Evolutionary conservation across 169 alveolate genomes (phyloP).

Genomic region (Plasmodium knowlesi): DNA sequence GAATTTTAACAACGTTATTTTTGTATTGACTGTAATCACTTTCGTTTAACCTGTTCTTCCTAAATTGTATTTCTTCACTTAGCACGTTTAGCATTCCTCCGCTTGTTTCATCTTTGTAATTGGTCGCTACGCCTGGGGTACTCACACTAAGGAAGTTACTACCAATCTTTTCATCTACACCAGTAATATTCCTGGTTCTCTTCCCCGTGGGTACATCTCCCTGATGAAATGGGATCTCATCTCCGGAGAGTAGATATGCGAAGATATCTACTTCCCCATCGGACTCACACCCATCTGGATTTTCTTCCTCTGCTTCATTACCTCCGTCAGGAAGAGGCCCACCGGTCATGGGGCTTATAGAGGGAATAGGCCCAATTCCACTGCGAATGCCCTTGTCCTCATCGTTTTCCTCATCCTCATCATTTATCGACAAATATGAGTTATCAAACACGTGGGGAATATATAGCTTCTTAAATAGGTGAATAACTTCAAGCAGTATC

Average conservation of each 20-base stretch:
- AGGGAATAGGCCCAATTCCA: background rate
- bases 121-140: background rate
- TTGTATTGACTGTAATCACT: slow-evolving; percentile 77
- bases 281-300: slow-evolving; percentile 11
- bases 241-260: background rate
- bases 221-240: background rate
- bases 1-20: slow-evolving; percentile 81
- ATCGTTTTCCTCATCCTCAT: slow-evolving; percentile 40
- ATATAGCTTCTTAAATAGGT: slow-evolving; percentile 85
- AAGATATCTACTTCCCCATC: slow-evolving; percentile 16
- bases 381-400: background rate
- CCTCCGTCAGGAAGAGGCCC: background rate
- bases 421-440: slow-evolving; percentile 22
- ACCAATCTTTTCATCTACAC: background rate
- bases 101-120: slow-evolving; percentile 16
- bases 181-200: background rate
- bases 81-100: slow-evolving; percentile 11
- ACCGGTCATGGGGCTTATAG: background rate
- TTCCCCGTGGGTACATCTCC: background rate
- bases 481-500: slow-evolving; percentile 88
- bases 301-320: background rate
- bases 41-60: slow-evolving; percentile 64
- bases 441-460: slow-evolving; percentile 80
- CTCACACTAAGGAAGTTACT: background rate
- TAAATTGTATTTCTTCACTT: slow-evolving; percentile 72